A percentile compares a stretch with the other conserved stretches of the same genome.
phyloP scores from a whole-genome alignment of 768 basidiomycete species.

The Ramaria sp. region DNA sequence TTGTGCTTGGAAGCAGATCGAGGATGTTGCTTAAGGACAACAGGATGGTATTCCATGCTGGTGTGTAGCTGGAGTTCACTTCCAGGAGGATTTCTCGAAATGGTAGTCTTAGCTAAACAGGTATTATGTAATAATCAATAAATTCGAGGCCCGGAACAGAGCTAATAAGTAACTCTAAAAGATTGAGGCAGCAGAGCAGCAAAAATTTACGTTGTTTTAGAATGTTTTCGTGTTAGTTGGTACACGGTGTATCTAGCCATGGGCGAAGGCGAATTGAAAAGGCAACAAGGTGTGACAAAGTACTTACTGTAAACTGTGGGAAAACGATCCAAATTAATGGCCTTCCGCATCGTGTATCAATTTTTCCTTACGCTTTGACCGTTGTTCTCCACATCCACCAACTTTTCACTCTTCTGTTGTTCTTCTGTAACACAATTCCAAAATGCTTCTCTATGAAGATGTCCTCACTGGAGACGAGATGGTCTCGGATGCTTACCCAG shows the following conservation, averaged over 20 bases:
- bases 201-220: too few relatives aligned
- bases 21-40: slow-evolving; percentile 48
- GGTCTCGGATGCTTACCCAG: slow-evolving; percentile 85
- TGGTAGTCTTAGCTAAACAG: not conserved
- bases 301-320: too few relatives aligned
- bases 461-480: slow-evolving; percentile 78
- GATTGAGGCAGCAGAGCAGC: too few relatives aligned
- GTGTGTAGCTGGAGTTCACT: too few relatives aligned
- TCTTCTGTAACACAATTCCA: slow-evolving; percentile 12
- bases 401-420: not conserved
- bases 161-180: too few relatives aligned
- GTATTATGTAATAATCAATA: not conserved
- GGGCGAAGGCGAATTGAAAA: not conserved
- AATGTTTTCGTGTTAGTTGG: too few relatives aligned
- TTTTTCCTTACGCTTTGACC: not conserved
- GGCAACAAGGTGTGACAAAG: too few relatives aligned
- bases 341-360: slow-evolving; percentile 4
- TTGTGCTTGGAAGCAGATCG: slow-evolving; percentile 51
- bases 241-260: too few relatives aligned
- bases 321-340: slow-evolving; percentile 5
- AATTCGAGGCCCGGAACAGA: too few relatives aligned
- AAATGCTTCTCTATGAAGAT: slow-evolving; percentile 70
- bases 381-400: not conserved
- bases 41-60: slow-evolving; percentile 73
- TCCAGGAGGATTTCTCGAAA: not conserved